Percentiles rank a stretch among this genome's conserved stretches.
Evolutionary conservation across 129 eudicot species (phyloP).

Genomic region (Scalesia atractyloides): DNA sequence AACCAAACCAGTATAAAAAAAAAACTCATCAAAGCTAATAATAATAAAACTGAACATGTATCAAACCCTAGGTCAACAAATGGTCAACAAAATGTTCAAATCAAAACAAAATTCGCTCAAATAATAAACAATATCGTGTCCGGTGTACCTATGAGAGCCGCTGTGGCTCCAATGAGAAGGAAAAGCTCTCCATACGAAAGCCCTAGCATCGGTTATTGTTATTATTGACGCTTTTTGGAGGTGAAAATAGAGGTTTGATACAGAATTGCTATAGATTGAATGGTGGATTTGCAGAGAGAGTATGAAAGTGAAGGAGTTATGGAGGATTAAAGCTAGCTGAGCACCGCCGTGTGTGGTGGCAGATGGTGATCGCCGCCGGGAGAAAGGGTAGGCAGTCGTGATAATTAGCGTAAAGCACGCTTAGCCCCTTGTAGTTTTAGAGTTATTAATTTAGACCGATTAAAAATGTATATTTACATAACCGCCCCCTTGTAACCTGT

Average conservation of each 20-base stretch:
- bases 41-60: constrained; percentile 5
- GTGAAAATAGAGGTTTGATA: background rate
- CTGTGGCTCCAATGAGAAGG: constrained; percentile 82
- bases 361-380: constrained; percentile 19
- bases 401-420: background rate
- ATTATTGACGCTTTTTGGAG: background rate
- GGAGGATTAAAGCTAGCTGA: constrained; percentile 11
- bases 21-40: constrained; percentile 1
- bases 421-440: background rate
- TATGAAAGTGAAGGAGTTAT: background rate
- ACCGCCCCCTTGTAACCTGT: background rate
- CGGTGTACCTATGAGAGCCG: constrained; percentile 68
- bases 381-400: background rate
- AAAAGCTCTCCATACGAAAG: constrained; percentile 84
- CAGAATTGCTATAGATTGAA: background rate
- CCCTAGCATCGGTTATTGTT: constrained; percentile 61
- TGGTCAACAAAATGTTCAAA: background rate
- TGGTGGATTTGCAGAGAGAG: background rate
- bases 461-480: background rate
- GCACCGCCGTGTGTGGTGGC: constrained; percentile 20
- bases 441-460: background rate
- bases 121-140: background rate
- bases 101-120: background rate
- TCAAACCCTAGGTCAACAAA: background rate
- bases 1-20: background rate